These are phyloP conservation scores for Blakeslea trispora DNA, from an alignment of 371 early-diverging fungal species.

Conservation along the genomic window DNA sequence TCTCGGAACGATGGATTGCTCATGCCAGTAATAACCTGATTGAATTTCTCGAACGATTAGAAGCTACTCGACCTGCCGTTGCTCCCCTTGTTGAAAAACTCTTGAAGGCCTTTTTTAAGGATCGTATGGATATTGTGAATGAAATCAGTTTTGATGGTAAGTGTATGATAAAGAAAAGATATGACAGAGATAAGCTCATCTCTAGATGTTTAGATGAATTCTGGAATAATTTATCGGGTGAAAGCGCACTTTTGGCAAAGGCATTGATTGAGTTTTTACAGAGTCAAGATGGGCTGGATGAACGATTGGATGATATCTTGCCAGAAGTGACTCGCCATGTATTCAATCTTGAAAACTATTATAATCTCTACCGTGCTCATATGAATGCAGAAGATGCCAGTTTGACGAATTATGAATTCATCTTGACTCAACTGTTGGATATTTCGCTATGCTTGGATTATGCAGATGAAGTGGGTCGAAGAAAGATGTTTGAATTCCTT, in stretches of 20 bases:
- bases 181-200: too few species aligned
- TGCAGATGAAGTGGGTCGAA: slow-evolving; percentile 85
- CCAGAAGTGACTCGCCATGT: slow-evolving; percentile 78
- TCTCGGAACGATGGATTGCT: slow-evolving; percentile 76
- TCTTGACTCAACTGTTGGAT: slow-evolving; percentile 74
- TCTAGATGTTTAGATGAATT: slow-evolving; percentile 64
- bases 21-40: slow-evolving; percentile 75
- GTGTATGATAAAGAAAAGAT: too few species aligned
- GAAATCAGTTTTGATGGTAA: slow-evolving; percentile 59
- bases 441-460: slow-evolving; percentile 80
- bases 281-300: slow-evolving; percentile 52
- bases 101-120: slow-evolving; percentile 65
- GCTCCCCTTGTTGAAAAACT: slow-evolving; percentile 73
- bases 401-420: slow-evolving; percentile 58
- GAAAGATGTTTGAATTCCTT: slow-evolving; percentile 75
- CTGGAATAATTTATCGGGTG: slow-evolving; percentile 79
- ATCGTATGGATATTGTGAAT: slow-evolving; percentile 68
- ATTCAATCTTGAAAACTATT: slow-evolving; percentile 68
- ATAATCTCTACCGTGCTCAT: slow-evolving; percentile 45
- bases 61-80: slow-evolving; percentile 72
- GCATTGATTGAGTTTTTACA: slow-evolving; percentile 58
- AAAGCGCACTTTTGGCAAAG: slow-evolving; percentile 77
- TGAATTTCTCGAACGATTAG: slow-evolving; percentile 81
- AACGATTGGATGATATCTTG: slow-evolving; percentile 66
- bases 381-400: not conserved